Evolutionary conservation across 2,329 filamentous ascomycete species (phyloP).

Genomic region (Aspergillus novoparasiticus): DNA sequence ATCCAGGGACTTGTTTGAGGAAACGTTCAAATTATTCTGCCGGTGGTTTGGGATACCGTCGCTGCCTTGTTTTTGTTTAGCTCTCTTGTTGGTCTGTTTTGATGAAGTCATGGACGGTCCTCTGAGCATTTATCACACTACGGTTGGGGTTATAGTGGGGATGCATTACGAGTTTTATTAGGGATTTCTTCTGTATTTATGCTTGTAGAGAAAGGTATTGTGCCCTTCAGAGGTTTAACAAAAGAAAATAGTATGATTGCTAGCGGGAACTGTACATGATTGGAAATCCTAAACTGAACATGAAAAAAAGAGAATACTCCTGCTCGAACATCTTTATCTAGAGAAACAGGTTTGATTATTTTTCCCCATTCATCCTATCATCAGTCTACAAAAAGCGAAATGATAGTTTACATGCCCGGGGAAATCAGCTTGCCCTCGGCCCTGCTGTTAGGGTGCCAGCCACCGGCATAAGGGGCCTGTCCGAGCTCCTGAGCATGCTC

Average conservation of each 20-base stretch:
- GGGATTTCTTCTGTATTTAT: background rate
- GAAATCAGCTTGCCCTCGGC: slow-evolving; percentile 82
- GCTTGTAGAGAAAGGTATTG: background rate
- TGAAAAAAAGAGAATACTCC: slow-evolving; percentile 8
- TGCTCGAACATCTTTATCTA: slow-evolving; percentile 7
- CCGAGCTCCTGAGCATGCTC: slow-evolving; percentile 74
- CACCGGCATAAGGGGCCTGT: slow-evolving; percentile 72
- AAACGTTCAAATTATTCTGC: background rate
- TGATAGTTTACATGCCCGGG: slow-evolving; percentile 78
- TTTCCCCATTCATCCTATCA: slow-evolving; percentile 5
- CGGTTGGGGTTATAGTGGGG: too few relatives aligned
- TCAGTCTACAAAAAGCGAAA: slow-evolving; percentile 6
- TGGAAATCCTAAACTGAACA: slow-evolving; percentile 7
- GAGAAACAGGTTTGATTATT: slow-evolving; percentile 9
- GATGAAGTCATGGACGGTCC: too few relatives aligned
- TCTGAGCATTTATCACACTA: too few relatives aligned
- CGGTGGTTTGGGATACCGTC: too few relatives aligned
- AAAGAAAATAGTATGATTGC: slow-evolving; percentile 7
- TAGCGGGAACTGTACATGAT: slow-evolving; percentile 6
- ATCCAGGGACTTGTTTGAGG: background rate
- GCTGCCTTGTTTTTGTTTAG: background rate
- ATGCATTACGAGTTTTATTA: too few relatives aligned
- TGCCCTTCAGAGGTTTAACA: background rate
- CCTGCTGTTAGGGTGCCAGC: slow-evolving; percentile 76
- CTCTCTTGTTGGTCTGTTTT: background rate